A percentile compares a stretch with the other conserved stretches of the same genome.
phyloP scores from a whole-genome alignment of 2,329 filamentous ascomycete species.

The Aspergillus sp. region DNA sequence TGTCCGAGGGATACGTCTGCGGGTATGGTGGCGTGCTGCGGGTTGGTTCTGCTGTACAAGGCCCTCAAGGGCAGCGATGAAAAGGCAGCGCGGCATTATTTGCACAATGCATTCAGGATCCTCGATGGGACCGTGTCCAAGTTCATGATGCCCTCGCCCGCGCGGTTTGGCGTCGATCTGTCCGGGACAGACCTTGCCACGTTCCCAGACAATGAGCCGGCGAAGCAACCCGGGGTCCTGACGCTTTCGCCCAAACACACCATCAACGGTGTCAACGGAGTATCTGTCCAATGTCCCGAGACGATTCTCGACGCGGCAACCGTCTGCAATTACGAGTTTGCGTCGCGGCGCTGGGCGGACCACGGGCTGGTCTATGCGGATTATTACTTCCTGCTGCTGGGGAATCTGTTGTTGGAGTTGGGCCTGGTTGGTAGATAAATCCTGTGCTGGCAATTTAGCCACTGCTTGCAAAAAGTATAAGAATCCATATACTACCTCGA shows the following conservation, averaged over 20 bases:
- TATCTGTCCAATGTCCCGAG: constrained; percentile 28
- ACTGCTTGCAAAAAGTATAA: too few species aligned
- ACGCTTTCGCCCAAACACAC: not conserved
- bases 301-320: constrained; percentile 52
- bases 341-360: constrained; percentile 43
- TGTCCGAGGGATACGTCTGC: constrained; percentile 45
- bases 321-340: constrained; percentile 48
- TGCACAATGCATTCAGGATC: constrained; percentile 11
- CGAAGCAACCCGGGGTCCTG: constrained; percentile 6
- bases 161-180: constrained; percentile 6
- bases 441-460: too few species aligned
- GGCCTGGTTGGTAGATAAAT: constrained; percentile 15
- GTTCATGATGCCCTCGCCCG: constrained; percentile 14
- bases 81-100: not conserved
- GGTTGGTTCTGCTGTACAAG: constrained; percentile 46
- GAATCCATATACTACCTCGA: too few species aligned
- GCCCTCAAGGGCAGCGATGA: constrained; percentile 19
- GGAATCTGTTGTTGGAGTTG: constrained; percentile 45
- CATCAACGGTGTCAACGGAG: not conserved
- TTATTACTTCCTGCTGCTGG: constrained; percentile 48
- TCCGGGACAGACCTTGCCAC: not conserved
- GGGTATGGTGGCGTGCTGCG: constrained; percentile 49
- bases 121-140: constrained; percentile 15
- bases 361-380: constrained; percentile 51
- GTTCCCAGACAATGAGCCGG: not conserved